phyloP scores from a whole-genome alignment of 1,284 basidiomycete genomes.

The Malassezia pachydermatis region DNA sequence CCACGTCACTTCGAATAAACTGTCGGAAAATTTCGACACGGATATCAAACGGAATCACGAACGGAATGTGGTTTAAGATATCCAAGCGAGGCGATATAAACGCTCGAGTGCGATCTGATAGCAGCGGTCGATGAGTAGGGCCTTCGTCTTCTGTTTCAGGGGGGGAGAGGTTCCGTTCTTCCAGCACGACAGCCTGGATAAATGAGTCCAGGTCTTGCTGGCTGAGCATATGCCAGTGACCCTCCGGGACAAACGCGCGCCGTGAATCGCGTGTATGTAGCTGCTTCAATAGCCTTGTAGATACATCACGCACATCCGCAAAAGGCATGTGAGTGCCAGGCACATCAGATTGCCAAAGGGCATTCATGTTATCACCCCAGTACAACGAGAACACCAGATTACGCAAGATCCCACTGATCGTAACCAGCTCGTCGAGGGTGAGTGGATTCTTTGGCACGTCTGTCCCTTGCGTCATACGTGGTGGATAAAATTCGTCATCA shows the following conservation, averaged over 20 bases:
- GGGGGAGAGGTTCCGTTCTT: slow-evolving; percentile 30
- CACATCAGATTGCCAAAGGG: slow-evolving; percentile 14
- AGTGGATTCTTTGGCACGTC: slow-evolving; percentile 51
- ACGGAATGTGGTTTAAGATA: slow-evolving; percentile 88
- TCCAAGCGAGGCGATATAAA: slow-evolving; percentile 73
- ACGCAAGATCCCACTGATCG: slow-evolving; percentile 60
- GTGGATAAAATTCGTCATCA: slow-evolving; percentile 87
- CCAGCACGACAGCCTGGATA: slow-evolving; percentile 68
- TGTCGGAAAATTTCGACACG: slow-evolving; percentile 70
- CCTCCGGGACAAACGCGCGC: slow-evolving; percentile 40
- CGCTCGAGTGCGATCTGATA: slow-evolving; percentile 59
- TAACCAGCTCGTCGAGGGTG: slow-evolving; percentile 66
- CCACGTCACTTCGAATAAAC: slow-evolving; percentile 29
- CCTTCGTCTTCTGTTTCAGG: slow-evolving; percentile 3
- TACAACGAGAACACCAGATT: slow-evolving; percentile 72
- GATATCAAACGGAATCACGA: slow-evolving; percentile 84
- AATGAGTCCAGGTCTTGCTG: slow-evolving; percentile 70
- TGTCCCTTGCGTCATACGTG: background rate
- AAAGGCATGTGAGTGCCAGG: slow-evolving; percentile 29
- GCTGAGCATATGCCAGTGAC: slow-evolving; percentile 72
- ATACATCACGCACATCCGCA: slow-evolving; percentile 19
- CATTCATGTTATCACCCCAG: slow-evolving; percentile 56
- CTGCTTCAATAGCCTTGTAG: slow-evolving; percentile 39
- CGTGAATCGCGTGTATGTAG: slow-evolving; percentile 37
- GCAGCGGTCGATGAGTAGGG: background rate